Percentiles rank a stretch among this genome's conserved stretches.
Conservation (phyloP, 1,284 basidiomycete genomes). For the Pholiota adiposa region DNA sequence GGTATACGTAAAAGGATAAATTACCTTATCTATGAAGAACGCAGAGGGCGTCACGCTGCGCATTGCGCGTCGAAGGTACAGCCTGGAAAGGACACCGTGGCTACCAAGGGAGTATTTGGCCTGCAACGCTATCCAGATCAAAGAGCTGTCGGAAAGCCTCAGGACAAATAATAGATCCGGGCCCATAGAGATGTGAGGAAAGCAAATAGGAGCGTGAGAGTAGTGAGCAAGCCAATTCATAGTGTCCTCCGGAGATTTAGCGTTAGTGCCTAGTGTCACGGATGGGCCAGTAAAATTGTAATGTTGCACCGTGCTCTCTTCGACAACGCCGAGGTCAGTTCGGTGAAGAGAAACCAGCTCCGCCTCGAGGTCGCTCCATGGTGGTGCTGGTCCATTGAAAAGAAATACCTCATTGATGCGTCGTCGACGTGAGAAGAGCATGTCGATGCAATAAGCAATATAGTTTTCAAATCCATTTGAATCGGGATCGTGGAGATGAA, state of each 20-base stretch:
- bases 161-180: conserved; percentile 43
- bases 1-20: background rate
- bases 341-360: conserved; percentile 38
- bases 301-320: conserved; percentile 31
- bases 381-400: conserved; percentile 32
- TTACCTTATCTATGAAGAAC: conserved; percentile 42
- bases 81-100: conserved; percentile 32
- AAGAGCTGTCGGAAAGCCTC: conserved; percentile 32
- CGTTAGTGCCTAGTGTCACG: conserved; percentile 37
- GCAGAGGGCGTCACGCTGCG: conserved; percentile 40
- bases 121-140: conserved; percentile 45
- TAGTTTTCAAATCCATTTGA: conserved; percentile 48
- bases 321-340: conserved; percentile 24
- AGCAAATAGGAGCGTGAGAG: conserved; percentile 35
- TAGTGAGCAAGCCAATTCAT: conserved; percentile 35
- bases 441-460: conserved; percentile 41
- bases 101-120: conserved; percentile 40
- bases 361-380: conserved; percentile 38
- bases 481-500: conserved; percentile 29
- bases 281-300: conserved; percentile 35
- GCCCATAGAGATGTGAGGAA: conserved; percentile 42
- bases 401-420: conserved; percentile 38
- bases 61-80: conserved; percentile 37
- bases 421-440: conserved; percentile 34
- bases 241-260: conserved; percentile 35